Conservation (phyloP, 2,329 filamentous ascomycete genomes). For the Thelonectria rubi region DNA sequence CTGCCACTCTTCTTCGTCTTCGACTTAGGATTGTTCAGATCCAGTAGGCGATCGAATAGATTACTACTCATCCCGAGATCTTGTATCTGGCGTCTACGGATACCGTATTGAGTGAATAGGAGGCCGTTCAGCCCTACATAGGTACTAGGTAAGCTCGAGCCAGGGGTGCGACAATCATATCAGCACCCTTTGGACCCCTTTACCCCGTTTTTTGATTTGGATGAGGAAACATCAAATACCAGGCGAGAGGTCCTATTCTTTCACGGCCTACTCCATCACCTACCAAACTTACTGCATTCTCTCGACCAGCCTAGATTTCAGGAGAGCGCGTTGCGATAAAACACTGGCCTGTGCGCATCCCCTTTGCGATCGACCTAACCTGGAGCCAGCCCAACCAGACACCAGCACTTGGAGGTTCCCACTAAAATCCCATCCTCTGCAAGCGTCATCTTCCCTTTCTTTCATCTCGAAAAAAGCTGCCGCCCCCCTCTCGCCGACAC, state of each 20-base stretch:
- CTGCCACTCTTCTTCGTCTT: background rate
- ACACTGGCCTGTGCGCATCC: background rate
- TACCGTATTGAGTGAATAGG: background rate
- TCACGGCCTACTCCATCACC: too few species aligned
- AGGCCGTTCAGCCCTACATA: background rate
- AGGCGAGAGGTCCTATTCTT: too few species aligned
- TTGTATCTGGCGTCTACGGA: too few species aligned
- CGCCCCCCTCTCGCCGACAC: conserved; percentile 1
- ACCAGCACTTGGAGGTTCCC: conserved; percentile 29
- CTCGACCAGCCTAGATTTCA: too few species aligned
- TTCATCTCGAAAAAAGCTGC: conserved; percentile 9
- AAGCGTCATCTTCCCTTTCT: conserved; percentile 32
- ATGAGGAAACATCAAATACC: background rate
- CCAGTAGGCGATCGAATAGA: too few species aligned
- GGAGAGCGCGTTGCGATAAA: too few species aligned
- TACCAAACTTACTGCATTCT: too few species aligned
- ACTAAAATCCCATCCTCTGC: conserved; percentile 32
- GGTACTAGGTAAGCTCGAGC: too few species aligned
- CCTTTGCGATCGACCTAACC: background rate
- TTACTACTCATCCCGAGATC: too few species aligned
- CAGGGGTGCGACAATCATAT: too few species aligned
- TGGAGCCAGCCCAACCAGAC: background rate
- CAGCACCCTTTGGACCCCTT: too few species aligned
- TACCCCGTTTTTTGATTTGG: too few species aligned
- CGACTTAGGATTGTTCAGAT: background rate